Base-by-base conservation (phyloP, 495 filamentous ascomycete genomes). In the Penicillium bialowiezense region DNA sequence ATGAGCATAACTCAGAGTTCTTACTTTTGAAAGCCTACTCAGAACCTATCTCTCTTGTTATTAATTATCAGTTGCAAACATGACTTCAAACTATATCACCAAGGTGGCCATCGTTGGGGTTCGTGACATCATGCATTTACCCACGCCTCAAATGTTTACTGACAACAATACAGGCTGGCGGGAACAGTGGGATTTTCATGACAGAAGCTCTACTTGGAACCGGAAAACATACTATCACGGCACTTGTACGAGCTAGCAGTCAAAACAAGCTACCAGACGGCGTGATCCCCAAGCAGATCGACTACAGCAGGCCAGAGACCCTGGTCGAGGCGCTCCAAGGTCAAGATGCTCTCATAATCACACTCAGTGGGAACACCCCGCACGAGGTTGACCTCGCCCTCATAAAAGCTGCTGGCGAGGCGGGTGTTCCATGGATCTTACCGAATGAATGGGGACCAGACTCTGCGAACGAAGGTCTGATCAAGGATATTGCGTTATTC, bases 301-400 rank as follows among this genome's bases (percentile, higher is more conserved):
- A 81, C 63, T 83, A 83, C 59, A 58, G 68, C 55, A 58, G 77
- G 47, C 59, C 57, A 3, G 51, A 58, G 9, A 63, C 71, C 31
- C 54, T 84, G 20, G 68, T 77, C 6, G 54, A 54, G 3, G 77
- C 75, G 1, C 72, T 83, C 7, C 56, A 60, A 49, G 76, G 70
- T 52, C 76, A 81, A 46, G 71, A 84, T 19, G 73, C 69, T 29
- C 68, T 88, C n/a, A 66, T 88, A 55, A 84, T 87, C 58, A 83
- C 79, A 5, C 56, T 87, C 48, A 39, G 45, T n/a, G 62, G 67
- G 5, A 49, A 15, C 1, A 72, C 73, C 0, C 65, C 76, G 0
- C 55, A 51, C 4, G 70, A 73, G 1, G 68, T 62, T 1, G 73
- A 83, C 13, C 41, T 42, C 23, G 67, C 72, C 37, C 69, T 88